These are phyloP conservation scores for Carallia pectinifolia DNA, from an alignment of 345 rosid species.

Conservation along the genomic window DNA sequence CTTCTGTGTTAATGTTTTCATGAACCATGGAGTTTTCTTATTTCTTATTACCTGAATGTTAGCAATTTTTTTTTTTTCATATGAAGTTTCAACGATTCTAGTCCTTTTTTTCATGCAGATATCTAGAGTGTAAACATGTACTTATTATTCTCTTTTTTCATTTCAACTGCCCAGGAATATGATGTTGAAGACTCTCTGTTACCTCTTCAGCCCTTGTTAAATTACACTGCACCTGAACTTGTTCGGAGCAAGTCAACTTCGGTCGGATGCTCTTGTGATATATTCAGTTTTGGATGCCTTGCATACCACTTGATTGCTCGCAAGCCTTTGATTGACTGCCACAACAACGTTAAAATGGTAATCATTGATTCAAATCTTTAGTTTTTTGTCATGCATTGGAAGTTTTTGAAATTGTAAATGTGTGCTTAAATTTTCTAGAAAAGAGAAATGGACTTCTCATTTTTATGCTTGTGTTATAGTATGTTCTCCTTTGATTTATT, in stretches of 20 bases:
- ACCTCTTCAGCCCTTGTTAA: conserved; percentile 90
- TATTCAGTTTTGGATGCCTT: conserved; percentile 95
- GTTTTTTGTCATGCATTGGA: neutral
- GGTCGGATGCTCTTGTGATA: conserved; percentile 72
- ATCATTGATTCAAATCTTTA: conserved; percentile 6
- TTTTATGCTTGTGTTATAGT: conserved; percentile 5
- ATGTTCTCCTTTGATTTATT: neutral
- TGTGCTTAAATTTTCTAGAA: neutral
- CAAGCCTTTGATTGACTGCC: conserved; percentile 89
- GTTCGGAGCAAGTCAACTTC: conserved; percentile 69
- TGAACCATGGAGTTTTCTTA: too few relatives aligned
- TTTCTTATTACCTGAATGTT: too few relatives aligned
- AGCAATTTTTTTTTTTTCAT: too few relatives aligned
- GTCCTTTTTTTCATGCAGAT: too few relatives aligned
- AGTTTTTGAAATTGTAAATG: neutral
- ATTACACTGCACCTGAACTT: conserved; percentile 95
- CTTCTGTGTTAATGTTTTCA: too few relatives aligned
- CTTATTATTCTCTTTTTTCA: conserved; percentile 15
- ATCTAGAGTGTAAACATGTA: neutral
- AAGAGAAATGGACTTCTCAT: conserved; percentile 2
- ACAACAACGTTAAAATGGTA: conserved; percentile 98
- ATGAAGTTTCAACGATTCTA: too few relatives aligned
- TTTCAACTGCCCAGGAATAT: conserved; percentile 63
- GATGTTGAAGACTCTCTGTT: conserved; percentile 90
- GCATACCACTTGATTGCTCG: conserved; percentile 85